A percentile compares a stretch with the other conserved stretches of the same genome.
These are phyloP conservation scores for Mycotypha africana DNA, from an alignment of 371 early-diverging fungal genomes.

Conservation along the genomic window DNA sequence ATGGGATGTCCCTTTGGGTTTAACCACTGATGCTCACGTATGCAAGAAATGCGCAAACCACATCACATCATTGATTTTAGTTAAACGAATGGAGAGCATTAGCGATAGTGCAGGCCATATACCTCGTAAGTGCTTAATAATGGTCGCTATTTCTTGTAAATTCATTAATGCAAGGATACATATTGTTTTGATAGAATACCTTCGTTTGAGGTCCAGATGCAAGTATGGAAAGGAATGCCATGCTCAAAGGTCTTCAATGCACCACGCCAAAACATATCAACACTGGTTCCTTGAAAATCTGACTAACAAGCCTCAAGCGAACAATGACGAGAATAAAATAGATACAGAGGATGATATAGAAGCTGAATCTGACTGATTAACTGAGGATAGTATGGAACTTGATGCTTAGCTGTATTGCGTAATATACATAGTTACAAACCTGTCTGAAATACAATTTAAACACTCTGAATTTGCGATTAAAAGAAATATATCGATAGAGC, in stretches of 20 bases:
- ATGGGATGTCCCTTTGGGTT: conserved; percentile 30
- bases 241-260: conserved; percentile 16
- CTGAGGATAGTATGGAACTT: not conserved
- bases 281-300: conserved; percentile 28
- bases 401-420: too few species aligned
- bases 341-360: not conserved
- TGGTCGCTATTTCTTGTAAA: not conserved
- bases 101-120: conserved; percentile 4
- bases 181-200: not conserved
- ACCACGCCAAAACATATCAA: conserved; percentile 37
- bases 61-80: conserved; percentile 26
- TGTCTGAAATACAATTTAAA: too few species aligned
- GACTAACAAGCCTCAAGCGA: too few species aligned
- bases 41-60: conserved; percentile 31
- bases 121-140: conserved; percentile 9
- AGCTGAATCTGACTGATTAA: too few species aligned
- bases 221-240: conserved; percentile 40
- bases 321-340: too few species aligned
- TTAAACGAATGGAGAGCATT: conserved; percentile 7
- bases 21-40: conserved; percentile 21
- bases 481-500: too few species aligned
- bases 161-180: not conserved
- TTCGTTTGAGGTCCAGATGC: conserved; percentile 22
- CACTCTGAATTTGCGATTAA: too few species aligned
- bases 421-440: too few species aligned